phyloP scores from a whole-genome alignment of 257 asterid genomes.

The Jacaranda copaia region DNA sequence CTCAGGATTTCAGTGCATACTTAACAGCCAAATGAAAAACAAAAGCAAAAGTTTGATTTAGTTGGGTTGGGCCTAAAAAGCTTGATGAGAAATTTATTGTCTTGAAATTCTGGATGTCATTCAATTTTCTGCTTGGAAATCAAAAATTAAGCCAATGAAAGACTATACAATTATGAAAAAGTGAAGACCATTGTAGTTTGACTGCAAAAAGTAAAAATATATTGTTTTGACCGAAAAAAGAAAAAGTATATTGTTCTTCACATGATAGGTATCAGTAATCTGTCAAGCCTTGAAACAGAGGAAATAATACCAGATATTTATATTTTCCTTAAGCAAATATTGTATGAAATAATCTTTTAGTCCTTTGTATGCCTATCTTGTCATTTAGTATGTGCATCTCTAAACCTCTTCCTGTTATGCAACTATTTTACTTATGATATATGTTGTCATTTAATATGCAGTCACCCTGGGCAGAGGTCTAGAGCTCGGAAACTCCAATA shows the following conservation, averaged over 20 bases:
- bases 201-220: not conserved
- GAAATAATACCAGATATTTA: too few species aligned
- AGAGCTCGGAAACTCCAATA: slow-evolving; percentile 84
- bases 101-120: not conserved
- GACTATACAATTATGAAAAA: not conserved
- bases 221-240: not conserved
- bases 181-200: not conserved
- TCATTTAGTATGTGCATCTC: too few species aligned
- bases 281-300: too few species aligned
- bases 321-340: not conserved
- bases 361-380: too few species aligned
- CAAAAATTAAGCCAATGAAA: not conserved
- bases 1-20: not conserved
- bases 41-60: too few species aligned
- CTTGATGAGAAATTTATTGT: not conserved
- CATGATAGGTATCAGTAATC: not conserved
- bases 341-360: not conserved
- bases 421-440: slow-evolving; percentile 23
- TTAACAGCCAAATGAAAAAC: not conserved
- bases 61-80: too few species aligned
- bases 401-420: not conserved
- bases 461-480: slow-evolving; percentile 89
- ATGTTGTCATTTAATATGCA: slow-evolving; percentile 39
- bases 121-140: not conserved
- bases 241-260: not conserved